Evolutionary conservation across 148 eudicot species (phyloP).

Genomic region (Vaccinium myrtillus): DNA sequence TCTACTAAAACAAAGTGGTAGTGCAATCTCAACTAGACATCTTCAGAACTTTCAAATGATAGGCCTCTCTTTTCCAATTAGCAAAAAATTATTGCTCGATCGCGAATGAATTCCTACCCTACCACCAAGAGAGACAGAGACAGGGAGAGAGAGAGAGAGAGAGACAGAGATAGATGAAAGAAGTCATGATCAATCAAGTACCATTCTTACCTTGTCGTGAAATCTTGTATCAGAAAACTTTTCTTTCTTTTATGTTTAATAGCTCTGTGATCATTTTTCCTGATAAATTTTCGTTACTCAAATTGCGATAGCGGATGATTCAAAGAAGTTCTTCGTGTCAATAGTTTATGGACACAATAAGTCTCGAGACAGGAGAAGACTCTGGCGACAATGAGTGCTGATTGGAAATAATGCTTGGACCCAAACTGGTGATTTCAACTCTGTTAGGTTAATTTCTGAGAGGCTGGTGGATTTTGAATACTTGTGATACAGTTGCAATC

Average conservation of each 20-base stretch:
- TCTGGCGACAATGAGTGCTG: not conserved
- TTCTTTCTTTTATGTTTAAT: not conserved
- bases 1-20: not conserved
- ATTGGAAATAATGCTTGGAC: no score
- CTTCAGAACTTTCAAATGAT: not conserved
- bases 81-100: not conserved
- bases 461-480: not conserved
- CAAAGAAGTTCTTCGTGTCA: not conserved
- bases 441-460: not conserved
- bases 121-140: not conserved
- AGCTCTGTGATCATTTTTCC: not conserved
- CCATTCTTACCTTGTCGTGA: not conserved
- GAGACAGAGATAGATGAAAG: not conserved
- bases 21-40: constrained; percentile 6
- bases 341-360: not conserved
- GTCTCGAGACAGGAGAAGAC: not conserved
- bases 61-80: not conserved
- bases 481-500: not conserved
- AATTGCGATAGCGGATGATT: not conserved
- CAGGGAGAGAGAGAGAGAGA: not conserved
- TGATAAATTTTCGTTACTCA: not conserved
- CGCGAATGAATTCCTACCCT: not conserved
- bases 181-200: not conserved
- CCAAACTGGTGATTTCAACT: no score
- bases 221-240: not conserved